Evolutionary conservation across 257 asterid genomes (phyloP), one percentile per base, ranked within the genome.

Genomic region (Nicotiana undulata): DNA sequence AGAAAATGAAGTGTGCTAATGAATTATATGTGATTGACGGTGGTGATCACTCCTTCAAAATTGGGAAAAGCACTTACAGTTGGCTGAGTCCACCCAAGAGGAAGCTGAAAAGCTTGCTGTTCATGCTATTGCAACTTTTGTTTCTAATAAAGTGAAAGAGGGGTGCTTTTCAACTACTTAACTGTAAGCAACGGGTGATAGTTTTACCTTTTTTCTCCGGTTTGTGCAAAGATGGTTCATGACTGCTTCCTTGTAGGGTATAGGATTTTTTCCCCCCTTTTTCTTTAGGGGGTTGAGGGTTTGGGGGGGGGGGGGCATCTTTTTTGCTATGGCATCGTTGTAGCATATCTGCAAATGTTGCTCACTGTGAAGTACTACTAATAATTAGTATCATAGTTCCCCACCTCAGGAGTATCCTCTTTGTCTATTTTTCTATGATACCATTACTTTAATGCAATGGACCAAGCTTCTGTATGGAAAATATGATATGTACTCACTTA

Each of bases 11-110:
- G 32, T 83, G 87, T 12, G 40, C 3, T 32, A 87, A 80, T 59
- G 89, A 79, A 75, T 76, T 93, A 86, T 90, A 91, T 79, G 98
- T 93, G 76, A 85, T 94, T 67, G 91, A 93, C 61, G 98, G 98
- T 34, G 98, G 97, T 18, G 98, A 94, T 81, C 98, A 93, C 89
- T 94, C 96, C 20, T 92, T 93, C 88, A 92, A 94, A 88, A 85
- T 94, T 79, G 88, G 82, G 2, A 90, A 89, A 94, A 86, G 87
- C 92, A 91, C 72, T 86, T 88, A 58, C 87, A 86, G 29, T 80
- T 87, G 37, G 82, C 82, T 16, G 93, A 89, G 60, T 76, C 88
- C 79, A 88, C 83, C 52, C 97, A 94, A 84, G 93, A 93, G 68
- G 92, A 82, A 82, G 89, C 89, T 74, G 98, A 93, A 85, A 82